Base-by-base conservation (phyloP, 2,329 filamentous ascomycete species). In the Colletotrichum sp. region DNA sequence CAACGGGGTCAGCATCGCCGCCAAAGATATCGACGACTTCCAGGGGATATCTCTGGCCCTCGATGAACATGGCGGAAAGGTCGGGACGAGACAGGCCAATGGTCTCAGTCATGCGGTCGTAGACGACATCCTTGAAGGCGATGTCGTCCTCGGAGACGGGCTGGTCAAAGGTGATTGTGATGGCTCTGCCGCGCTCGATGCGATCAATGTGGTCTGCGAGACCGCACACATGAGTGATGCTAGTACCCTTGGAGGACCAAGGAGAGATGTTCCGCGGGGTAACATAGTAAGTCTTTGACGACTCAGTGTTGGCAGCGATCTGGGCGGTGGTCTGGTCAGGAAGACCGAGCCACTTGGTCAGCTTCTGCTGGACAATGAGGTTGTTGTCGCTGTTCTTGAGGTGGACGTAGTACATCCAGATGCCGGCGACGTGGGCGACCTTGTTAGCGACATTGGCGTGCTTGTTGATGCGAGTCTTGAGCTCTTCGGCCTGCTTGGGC, bases 211-310 rank as follows among this genome's bases (percentile, higher is more conserved):
- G 85, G 57, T 90, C 87, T 79, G 93, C 92, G 75, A 99, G 88
- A 30, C 95, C 96, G 83, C 96, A 99, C 36, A 98, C 96, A 79
- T 97, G 93, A 70, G 96, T 94, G 83, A 99, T 98, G 83, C 93
- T 96, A 63, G 96, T 98, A 32, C 96, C 96, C 85, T 98, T 96
- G 72, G 96, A 98, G 86, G 96, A 98, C 97, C 97, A 99, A 83
- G 97, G 97, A 55, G 96, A 98, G 79, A 98, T 96, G 80, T 94
- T 94, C 79, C 96, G 92, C 24, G 96, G 96, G 63, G 91, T 92
- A 74, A 98, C 90, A 82, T 96, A 95, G 83, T 80, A 84, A 77
- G 85, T 88, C 82, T 61, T 85, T 80, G 43, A 83, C 79, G 74
- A 72, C 15, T 77, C 76, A 39, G 82, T 82, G 32, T 87, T 84